Evolutionary conservation across 2,329 filamentous ascomycete species (phyloP), one percentile per base, ranked within the genome.

Genomic region (Penicillium polonicum): DNA sequence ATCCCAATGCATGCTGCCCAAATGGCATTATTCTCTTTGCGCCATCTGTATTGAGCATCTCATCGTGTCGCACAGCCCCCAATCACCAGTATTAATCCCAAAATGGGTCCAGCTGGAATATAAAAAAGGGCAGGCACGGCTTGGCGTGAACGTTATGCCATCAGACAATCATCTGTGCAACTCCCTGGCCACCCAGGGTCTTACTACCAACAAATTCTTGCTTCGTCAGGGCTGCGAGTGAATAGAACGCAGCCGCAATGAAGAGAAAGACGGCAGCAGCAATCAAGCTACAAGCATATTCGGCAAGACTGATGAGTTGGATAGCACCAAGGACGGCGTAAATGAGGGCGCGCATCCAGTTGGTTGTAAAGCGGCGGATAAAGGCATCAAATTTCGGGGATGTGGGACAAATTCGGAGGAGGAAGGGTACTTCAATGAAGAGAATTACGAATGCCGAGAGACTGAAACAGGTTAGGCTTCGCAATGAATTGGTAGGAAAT

Each of bases 91-190:
- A 31, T 19, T 35, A 41, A 49, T 57, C 48, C 52, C 27, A 52
- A 43, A 21, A 31, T 42, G 23, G 31, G 48, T 27, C 48, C 41
- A 36, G 15, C 15, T 43, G 31, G 41, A 39, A 44, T 21, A 52
- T 23, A 33, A 33, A 13, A 31, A 50, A 49, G 49, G 51, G 43
- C n/a, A 48, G 38, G 55, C 49, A 43, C 27, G 41, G 31, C 54
- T 41, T 31, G 41, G 49, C 35, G 42, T 44, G 5, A 48, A 50
- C 3, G 8, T 45, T 41, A 59, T 44, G 25, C 31, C 29, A 55
- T 66, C 65, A 96, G 71, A 97, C 92, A 78, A 97, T 97, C 93
- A 97, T 97, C 81, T 97, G 92, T 61, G 92, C 94, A 66, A 97
- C 89, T 52, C 93, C 93, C 66, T 91, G 88, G 52, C 94, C 94